phyloP scores from a whole-genome alignment of 257 asterid genomes.

The Ilex aquifolium region DNA sequence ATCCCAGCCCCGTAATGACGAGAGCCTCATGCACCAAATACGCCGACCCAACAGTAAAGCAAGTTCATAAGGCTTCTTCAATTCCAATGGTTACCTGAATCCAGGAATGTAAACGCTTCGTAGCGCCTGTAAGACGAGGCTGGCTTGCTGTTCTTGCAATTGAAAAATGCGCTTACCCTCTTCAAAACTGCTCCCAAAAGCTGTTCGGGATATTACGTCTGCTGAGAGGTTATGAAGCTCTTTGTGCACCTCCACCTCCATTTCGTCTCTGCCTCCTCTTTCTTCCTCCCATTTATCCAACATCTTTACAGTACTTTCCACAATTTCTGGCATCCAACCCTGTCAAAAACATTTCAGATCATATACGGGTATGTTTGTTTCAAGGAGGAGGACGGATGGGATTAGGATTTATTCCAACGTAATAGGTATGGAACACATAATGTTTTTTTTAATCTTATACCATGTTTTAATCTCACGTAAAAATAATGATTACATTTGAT shows the following conservation, averaged over 20 bases:
- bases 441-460: no score
- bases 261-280: conserved; percentile 17
- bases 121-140: conserved; percentile 34
- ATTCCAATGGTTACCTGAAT: conserved; percentile 29
- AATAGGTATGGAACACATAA: no score
- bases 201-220: conserved; percentile 42
- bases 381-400: no score
- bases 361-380: no score
- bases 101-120: conserved; percentile 53
- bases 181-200: conserved; percentile 14
- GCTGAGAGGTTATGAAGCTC: conserved; percentile 39
- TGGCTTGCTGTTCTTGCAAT: conserved; percentile 40
- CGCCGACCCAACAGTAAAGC: no score
- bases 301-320: conserved; percentile 17
- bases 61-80: background rate
- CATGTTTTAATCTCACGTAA: no score
- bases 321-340: conserved; percentile 42
- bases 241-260: conserved; percentile 33
- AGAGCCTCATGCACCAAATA: no score
- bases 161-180: conserved; percentile 47
- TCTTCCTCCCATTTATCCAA: conserved; percentile 33
- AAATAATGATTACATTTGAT: no score
- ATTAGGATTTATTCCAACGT: no score
- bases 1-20: no score
- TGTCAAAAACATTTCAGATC: background rate